Evolutionary conservation across 2,329 filamentous ascomycete genomes (phyloP), one percentile per base, ranked within the genome.

Genomic region (Epichloe sibirici): DNA sequence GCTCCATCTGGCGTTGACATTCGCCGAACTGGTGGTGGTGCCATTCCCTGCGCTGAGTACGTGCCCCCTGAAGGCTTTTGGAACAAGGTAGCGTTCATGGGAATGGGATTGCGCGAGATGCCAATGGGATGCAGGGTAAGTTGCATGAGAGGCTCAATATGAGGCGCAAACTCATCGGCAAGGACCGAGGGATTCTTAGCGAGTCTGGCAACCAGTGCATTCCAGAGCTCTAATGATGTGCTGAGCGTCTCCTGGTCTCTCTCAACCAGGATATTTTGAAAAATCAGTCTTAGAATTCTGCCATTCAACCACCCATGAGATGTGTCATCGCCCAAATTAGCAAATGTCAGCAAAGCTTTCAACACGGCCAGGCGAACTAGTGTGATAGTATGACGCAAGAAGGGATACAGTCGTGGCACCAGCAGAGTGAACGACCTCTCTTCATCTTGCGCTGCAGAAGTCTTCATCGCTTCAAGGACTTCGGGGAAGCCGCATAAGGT

Each of bases 381-480:
- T 1, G 90, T 95, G 61, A 98, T 97, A 6, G 94, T 98, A 67
- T 98, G 93, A 53, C 93, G 85, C 45, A 98, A 73, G 75, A 98
- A 98, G 3, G 91, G 91, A 63, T 96, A 98, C 3, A 98, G 81
- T 45, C 93, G 83, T 25, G 94, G 93, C 5, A 98, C 91, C 35
- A 98, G 77, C 56, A 93, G 82, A 4, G 88, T 88, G 66, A 98
- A 98, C 1, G 91, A 95, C 52, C 91, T 85, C 59, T 90, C 85
- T 12, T 88, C 79, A 62, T 96, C 87, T 61, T 86, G 77, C 7
- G 82, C 81, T 7, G 91, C 91, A 52, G 94, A 95, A 34, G 75
- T 73, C 69, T 95, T 95, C 93, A 98, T 98, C 13, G 91, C 87
- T 55, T 91, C 83, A 35, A 98, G 72, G 7, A 97, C 91, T 70